These are phyloP conservation scores for Pyrenula massariospora DNA, from an alignment of 495 filamentous ascomycete species.

Conservation along the genomic window DNA sequence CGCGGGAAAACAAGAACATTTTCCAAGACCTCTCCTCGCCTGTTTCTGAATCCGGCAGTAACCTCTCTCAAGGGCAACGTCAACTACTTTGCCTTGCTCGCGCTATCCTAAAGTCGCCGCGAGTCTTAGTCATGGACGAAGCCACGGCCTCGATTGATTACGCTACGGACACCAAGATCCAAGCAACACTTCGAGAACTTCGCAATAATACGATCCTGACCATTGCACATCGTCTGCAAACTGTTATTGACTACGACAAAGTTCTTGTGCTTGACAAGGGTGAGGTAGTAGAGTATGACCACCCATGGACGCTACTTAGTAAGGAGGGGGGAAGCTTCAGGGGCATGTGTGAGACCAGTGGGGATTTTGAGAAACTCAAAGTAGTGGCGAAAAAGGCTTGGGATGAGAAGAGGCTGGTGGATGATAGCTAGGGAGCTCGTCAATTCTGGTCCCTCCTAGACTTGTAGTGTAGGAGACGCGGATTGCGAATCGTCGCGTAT, in stretches of 20 bases:
- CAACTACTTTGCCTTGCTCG: slow-evolving; percentile 94
- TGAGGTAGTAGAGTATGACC: slow-evolving; percentile 73
- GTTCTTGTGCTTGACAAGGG: slow-evolving; percentile 95
- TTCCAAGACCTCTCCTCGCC: slow-evolving; percentile 80
- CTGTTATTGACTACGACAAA: slow-evolving; percentile 96
- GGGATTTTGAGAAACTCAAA: slow-evolving; percentile 62
- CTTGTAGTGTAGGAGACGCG: no score
- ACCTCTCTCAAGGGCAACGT: slow-evolving; percentile 92
- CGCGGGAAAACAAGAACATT: slow-evolving; percentile 74
- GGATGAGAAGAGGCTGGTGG: slow-evolving; percentile 40
- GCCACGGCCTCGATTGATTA: slow-evolving; percentile 98
- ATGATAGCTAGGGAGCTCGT: slow-evolving; percentile 23
- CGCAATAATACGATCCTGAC: slow-evolving; percentile 85
- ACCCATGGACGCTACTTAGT: slow-evolving; percentile 68
- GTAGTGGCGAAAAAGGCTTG: slow-evolving; percentile 68
- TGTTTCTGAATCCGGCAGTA: slow-evolving; percentile 85
- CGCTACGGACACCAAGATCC: slow-evolving; percentile 88
- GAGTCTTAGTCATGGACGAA: slow-evolving; percentile 97
- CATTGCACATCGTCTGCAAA: slow-evolving; percentile 94
- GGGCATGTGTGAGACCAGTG: slow-evolving; percentile 92
- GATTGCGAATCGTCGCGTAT: no score
- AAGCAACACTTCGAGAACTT: slow-evolving; percentile 84
- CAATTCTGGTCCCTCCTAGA: no score
- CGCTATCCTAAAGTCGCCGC: slow-evolving; percentile 82
- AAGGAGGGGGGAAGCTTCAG: slow-evolving; percentile 62